Evolutionary conservation across 75 land plant species (phyloP).

Genomic region (Selaginella moellendorffii): DNA sequence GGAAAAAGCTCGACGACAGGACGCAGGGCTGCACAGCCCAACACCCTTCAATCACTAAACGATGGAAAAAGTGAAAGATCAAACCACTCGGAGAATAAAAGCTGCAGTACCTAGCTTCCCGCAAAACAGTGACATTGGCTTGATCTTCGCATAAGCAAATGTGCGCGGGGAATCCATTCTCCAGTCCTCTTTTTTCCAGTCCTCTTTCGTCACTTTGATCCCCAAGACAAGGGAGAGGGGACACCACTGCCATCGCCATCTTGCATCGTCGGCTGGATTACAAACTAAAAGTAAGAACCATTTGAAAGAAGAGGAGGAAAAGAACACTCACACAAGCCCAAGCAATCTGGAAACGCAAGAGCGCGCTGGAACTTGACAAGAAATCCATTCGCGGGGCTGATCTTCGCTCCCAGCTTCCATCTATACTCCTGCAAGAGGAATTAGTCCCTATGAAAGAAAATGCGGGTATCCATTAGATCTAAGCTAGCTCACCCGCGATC

Average conservation of each 20-base stretch:
- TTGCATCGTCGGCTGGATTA: not conserved
- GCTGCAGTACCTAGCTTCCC: not conserved
- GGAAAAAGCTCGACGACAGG: not conserved
- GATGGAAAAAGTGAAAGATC: too few species aligned
- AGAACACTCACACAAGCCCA: not conserved
- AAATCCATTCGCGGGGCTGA: not conserved
- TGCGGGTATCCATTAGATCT: not conserved
- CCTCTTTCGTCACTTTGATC: too few species aligned
- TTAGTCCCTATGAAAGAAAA: not conserved
- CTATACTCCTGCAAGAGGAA: not conserved
- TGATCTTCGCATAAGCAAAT: not conserved
- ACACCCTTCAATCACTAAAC: too few species aligned
- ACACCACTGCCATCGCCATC: not conserved
- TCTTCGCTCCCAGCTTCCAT: not conserved
- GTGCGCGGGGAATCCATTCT: too few species aligned
- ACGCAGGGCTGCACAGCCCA: constrained; percentile 1
- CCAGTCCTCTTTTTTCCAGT: too few species aligned
- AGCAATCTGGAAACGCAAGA: not conserved
- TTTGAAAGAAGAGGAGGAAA: not conserved
- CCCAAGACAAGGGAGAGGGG: not conserved
- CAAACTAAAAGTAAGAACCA: not conserved
- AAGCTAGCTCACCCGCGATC: not conserved
- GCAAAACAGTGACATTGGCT: not conserved
- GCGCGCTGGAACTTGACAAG: not conserved
- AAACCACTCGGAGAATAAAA: too few species aligned